A percentile compares a stretch with the other conserved stretches of the same genome.
Evolutionary conservation across 805 yeast species (phyloP).

Genomic region (Danielozyma ontarioensis): DNA sequence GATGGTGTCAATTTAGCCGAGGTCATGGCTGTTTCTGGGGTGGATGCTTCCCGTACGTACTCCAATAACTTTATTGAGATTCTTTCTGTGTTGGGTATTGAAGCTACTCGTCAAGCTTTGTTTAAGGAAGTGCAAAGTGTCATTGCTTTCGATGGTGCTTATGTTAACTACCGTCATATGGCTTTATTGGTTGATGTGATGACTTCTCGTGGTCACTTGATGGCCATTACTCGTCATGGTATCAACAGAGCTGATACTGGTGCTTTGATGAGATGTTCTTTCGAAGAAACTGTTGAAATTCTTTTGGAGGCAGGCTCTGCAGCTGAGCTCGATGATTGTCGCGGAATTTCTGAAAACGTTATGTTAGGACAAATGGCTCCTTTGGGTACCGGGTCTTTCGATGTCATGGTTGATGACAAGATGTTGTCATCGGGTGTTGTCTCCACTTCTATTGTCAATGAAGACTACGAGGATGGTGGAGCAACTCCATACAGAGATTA

Average conservation of each 20-base stretch:
- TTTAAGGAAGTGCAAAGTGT: constrained; percentile 94
- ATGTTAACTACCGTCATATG: constrained; percentile 97
- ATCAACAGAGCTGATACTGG: constrained; percentile 98
- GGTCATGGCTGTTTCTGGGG: constrained; percentile 93
- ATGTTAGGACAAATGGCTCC: constrained; percentile 98
- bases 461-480: constrained; percentile 52
- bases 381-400: constrained; percentile 97
- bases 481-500: constrained; percentile 86
- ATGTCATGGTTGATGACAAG: constrained; percentile 88
- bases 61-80: constrained; percentile 96
- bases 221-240: constrained; percentile 99
- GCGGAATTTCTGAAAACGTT: constrained; percentile 97
- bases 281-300: constrained; percentile 98
- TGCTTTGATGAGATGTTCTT: constrained; percentile 98
- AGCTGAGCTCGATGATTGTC: constrained; percentile 96
- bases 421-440: constrained; percentile 59
- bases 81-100: constrained; percentile 93
- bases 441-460: constrained; percentile 47
- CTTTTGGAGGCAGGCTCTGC: constrained; percentile 96
- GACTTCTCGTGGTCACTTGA: constrained; percentile 97
- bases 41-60: constrained; percentile 83
- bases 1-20: constrained; percentile 96
- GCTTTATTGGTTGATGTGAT: constrained; percentile 95
- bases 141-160: constrained; percentile 99
- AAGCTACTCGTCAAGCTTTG: constrained; percentile 93